Conservation (phyloP, 2,329 filamentous ascomycete species). For the Akanthomyces uredinophilus region DNA sequence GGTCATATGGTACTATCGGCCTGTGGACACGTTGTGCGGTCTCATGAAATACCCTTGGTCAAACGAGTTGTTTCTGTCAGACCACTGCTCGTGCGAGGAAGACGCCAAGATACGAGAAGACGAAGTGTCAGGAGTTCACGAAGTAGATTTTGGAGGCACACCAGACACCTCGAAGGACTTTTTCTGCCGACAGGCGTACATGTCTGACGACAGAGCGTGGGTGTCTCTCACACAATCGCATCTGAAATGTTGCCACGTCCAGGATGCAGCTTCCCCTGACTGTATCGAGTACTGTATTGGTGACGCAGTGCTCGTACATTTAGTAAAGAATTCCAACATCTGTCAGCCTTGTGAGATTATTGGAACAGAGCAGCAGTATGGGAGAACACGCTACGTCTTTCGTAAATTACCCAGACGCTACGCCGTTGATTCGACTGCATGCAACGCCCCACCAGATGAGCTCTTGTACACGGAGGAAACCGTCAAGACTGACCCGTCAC, state of each 20-base stretch:
- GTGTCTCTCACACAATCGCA: constrained; percentile 51
- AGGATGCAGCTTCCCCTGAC: not conserved
- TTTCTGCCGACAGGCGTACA: constrained; percentile 68
- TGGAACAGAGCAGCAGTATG: constrained; percentile 26
- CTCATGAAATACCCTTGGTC: constrained; percentile 61
- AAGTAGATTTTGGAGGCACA: constrained; percentile 52
- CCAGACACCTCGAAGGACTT: constrained; percentile 46
- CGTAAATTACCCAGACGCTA: constrained; percentile 49
- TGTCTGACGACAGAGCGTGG: constrained; percentile 56
- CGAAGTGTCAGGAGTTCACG: constrained; percentile 53
- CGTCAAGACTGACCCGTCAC: constrained; percentile 29
- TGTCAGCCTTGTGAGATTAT: constrained; percentile 61
- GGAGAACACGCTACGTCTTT: constrained; percentile 33
- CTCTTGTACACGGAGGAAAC: constrained; percentile 50
- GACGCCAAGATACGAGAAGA: constrained; percentile 41
- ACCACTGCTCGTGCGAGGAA: constrained; percentile 66
- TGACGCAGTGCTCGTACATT: constrained; percentile 53
- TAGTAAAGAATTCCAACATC: constrained; percentile 21
- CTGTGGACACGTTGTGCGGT: constrained; percentile 65
- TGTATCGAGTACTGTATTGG: constrained; percentile 39
- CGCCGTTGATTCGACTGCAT: constrained; percentile 29
- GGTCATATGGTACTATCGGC: constrained; percentile 69
- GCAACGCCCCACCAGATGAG: constrained; percentile 46
- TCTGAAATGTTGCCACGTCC: constrained; percentile 44
- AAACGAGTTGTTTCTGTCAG: constrained; percentile 72